These are phyloP conservation scores for Albugo candida DNA, from an alignment of 352 stramenopile genomes.

Conservation along the genomic window DNA sequence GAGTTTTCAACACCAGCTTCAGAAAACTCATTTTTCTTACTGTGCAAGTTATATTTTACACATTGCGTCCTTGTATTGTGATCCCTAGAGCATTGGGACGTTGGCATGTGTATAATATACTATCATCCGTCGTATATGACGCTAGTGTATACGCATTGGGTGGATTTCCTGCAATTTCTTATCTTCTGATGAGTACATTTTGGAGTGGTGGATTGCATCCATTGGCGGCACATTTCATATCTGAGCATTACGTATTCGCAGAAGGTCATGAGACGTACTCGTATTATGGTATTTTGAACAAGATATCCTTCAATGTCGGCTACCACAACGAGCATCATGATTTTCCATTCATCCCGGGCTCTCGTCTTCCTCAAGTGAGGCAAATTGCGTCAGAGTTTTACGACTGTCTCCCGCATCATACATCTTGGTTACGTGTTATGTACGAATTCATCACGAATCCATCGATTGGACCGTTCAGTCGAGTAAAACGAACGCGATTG, in stretches of 20 bases:
- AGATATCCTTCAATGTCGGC: slow-evolving; percentile 93
- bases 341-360: slow-evolving; percentile 85
- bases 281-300: slow-evolving; percentile 96
- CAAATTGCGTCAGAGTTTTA: slow-evolving; percentile 90
- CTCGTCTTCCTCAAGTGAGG: slow-evolving; percentile 78
- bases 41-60: slow-evolving; percentile 89
- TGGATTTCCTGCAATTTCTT: slow-evolving; percentile 71
- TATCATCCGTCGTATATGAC: slow-evolving; percentile 73
- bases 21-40: slow-evolving; percentile 86
- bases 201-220: slow-evolving; percentile 88
- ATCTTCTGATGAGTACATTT: slow-evolving; percentile 83
- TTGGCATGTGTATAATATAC: slow-evolving; percentile 82
- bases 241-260: slow-evolving; percentile 93
- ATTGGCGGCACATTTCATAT: slow-evolving; percentile 93
- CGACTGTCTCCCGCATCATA: slow-evolving; percentile 84
- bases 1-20: slow-evolving; percentile 73
- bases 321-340: slow-evolving; percentile 99
- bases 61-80: slow-evolving; percentile 80
- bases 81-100: slow-evolving; percentile 74
- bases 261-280: slow-evolving; percentile 92
- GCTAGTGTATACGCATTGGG: slow-evolving; percentile 52
- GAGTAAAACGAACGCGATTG: slow-evolving; percentile 75
- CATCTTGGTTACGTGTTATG: slow-evolving; percentile 86
- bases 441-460: slow-evolving; percentile 87
- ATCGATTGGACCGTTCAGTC: slow-evolving; percentile 82